phyloP scores from a whole-genome alignment of 257 asterid genomes.

The Mentha longifolia region DNA sequence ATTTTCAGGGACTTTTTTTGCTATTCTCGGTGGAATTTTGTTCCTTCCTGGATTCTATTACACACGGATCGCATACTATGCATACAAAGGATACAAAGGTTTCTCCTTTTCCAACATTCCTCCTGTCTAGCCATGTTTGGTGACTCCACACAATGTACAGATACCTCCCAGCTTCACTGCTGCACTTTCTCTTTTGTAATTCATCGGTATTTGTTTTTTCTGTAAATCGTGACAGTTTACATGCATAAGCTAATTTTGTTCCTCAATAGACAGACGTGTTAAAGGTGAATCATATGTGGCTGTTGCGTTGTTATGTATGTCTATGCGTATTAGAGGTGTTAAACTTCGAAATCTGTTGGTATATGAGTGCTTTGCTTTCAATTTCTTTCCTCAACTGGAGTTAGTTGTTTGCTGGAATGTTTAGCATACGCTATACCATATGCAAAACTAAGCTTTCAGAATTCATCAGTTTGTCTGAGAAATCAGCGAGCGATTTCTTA shows the following conservation, averaged over 20 bases:
- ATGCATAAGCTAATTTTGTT: constrained; percentile 30
- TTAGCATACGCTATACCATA: too few species aligned
- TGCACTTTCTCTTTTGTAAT: constrained; percentile 25
- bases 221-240: constrained; percentile 40
- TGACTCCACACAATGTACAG: constrained; percentile 59
- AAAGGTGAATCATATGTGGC: background rate
- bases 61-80: constrained; percentile 91
- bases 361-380: background rate
- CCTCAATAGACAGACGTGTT: constrained; percentile 24
- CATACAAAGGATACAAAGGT: constrained; percentile 95
- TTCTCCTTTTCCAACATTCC: constrained; percentile 95
- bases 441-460: background rate
- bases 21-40: constrained; percentile 79
- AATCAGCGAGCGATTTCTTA: too few species aligned
- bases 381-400: constrained; percentile 1
- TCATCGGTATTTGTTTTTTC: constrained; percentile 13
- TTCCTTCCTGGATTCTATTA: constrained; percentile 96
- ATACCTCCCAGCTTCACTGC: constrained; percentile 35
- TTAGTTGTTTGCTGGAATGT: background rate
- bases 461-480: background rate
- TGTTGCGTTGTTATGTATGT: constrained; percentile 8
- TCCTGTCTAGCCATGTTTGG: constrained; percentile 57
- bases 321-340: constrained; percentile 12
- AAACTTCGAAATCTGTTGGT: constrained; percentile 24
- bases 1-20: constrained; percentile 76